A percentile compares a stretch with the other conserved stretches of the same genome.
These are phyloP conservation scores for Salix exigua DNA, from an alignment of 345 rosid species.

Conservation along the genomic window DNA sequence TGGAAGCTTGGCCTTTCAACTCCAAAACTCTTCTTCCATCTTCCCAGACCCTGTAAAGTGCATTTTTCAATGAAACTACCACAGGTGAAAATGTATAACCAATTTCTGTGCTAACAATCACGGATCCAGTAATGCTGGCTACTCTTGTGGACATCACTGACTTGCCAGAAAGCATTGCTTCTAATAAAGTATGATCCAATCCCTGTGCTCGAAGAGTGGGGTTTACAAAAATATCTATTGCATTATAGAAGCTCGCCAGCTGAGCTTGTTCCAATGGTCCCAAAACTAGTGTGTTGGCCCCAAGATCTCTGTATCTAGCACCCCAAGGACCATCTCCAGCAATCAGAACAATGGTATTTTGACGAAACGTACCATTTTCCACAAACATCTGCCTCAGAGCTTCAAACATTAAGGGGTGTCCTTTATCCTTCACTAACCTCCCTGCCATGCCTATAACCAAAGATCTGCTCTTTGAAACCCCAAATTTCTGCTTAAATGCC, in stretches of 20 bases:
- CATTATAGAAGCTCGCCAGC: conserved; percentile 73
- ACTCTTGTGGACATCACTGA: conserved; percentile 76
- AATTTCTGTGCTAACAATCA: conserved; percentile 46
- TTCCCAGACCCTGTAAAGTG: conserved; percentile 45
- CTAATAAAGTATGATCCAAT: conserved; percentile 79
- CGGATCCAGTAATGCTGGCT: conserved; percentile 84
- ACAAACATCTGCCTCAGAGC: conserved; percentile 58
- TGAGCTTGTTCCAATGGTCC: conserved; percentile 76
- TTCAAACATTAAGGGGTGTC: conserved; percentile 73
- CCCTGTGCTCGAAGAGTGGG: conserved; percentile 93
- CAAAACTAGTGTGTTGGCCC: conserved; percentile 55
- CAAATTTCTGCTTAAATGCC: conserved; percentile 48
- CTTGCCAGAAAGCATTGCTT: conserved; percentile 82
- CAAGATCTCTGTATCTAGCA: conserved; percentile 67
- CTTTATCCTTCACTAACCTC: conserved; percentile 86
- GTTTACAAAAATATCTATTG: conserved; percentile 78
- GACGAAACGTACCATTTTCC: conserved; percentile 50
- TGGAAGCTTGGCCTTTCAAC: conserved; percentile 63
- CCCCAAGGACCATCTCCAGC: conserved; percentile 98
- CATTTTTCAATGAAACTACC: conserved; percentile 54
- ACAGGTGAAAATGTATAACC: conserved; percentile 78
- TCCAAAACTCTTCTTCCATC: conserved; percentile 55
- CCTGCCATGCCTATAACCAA: conserved; percentile 81
- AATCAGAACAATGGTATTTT: conserved; percentile 49
- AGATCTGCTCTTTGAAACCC: conserved; percentile 38